Evolutionary conservation across 1,139 yeast species (phyloP), one percentile per base, ranked within the genome.

Genomic region (Lipomyces yarrowii): DNA sequence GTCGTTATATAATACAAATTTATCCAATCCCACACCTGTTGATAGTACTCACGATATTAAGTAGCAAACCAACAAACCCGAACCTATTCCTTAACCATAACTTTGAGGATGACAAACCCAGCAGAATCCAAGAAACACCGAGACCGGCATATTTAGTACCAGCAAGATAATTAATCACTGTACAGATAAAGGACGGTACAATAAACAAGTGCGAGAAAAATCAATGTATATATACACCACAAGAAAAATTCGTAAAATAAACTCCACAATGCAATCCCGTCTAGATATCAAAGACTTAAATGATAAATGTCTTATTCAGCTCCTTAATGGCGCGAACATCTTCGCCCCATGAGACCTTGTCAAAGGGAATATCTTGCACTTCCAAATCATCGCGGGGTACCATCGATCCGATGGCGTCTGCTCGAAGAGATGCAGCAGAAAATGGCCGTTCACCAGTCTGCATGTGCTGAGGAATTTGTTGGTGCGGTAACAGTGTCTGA

Each of bases 281-380:
- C 48, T 56, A 42, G 23, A 42, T 42, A 42, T 26, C 55, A 52
- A 26, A 52, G n/a, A 10, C 32, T 54, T 48, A 65, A n/a, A 65
- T 46, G 46, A 55, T 54, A 42, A 65, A 63, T n/a, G 57, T 56
- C 60, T 62, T 61, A 63, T 76, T 77, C 54, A 76, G 72, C 15
- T 73, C 77, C 59, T 74, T 73, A 52, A 76, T 74, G 32, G 77
- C 77, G 8, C 78, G 67, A 30, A 71, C 71, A 61, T 76, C 78
- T 64, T 76, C 78, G 37, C 74, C 73, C 73, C 76, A 76, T 21
- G 69, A 61, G 8, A 71, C 72, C 61, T 71, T 71, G 15, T 72
- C 75, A 48, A 67, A 62, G 21, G 73, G 75, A 35, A 73, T 71
- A 30, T 74, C 76, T 61, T 71, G 73, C 21, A 71, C 73, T 33